Percentiles rank a stretch among this genome's conserved stretches.
These are phyloP conservation scores for Durotheca rogersii DNA, from an alignment of 495 filamentous ascomycete species.

Conservation along the genomic window DNA sequence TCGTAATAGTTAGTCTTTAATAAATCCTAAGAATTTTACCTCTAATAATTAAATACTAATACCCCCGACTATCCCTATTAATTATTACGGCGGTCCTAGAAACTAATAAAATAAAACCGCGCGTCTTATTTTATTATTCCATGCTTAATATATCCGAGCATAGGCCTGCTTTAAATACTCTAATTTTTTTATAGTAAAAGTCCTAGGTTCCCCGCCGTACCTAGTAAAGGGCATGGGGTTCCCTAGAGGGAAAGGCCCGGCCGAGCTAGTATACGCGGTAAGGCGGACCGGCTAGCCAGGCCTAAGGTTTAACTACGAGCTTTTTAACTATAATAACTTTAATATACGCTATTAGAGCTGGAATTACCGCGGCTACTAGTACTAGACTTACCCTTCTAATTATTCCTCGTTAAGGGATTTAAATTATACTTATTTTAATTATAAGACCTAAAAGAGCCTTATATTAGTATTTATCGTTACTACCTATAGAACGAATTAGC, in stretches of 20 bases:
- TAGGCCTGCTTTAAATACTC: no score
- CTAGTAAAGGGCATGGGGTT: conserved; percentile 65
- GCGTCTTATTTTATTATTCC: no score
- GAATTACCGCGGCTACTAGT: background rate
- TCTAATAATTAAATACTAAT: no score
- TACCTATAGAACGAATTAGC: no score
- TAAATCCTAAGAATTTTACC: no score
- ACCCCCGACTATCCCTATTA: no score
- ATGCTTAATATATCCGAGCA: no score
- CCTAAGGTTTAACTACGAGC: conserved; percentile 10
- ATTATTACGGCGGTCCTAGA: no score
- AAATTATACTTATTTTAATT: conserved; percentile 60
- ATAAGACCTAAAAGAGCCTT: conserved; percentile 58
- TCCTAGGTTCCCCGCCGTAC: conserved; percentile 62
- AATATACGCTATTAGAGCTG: background rate
- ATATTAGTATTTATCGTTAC: conserved; percentile 59
- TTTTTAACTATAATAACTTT: background rate
- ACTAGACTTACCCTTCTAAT: conserved; percentile 56
- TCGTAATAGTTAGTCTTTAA: no score
- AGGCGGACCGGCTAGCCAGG: conserved; percentile 33
- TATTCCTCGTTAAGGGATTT: conserved; percentile 59
- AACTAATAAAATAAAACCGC: no score
- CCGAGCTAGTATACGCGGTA: background rate
- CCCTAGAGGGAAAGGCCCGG: background rate
- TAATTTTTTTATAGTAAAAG: conserved; percentile 76